Percentiles rank a stretch among this genome's conserved stretches.
Evolutionary conservation across 106 monocot genomes (phyloP).

Genomic region (Apostasia shenzhenica): DNA sequence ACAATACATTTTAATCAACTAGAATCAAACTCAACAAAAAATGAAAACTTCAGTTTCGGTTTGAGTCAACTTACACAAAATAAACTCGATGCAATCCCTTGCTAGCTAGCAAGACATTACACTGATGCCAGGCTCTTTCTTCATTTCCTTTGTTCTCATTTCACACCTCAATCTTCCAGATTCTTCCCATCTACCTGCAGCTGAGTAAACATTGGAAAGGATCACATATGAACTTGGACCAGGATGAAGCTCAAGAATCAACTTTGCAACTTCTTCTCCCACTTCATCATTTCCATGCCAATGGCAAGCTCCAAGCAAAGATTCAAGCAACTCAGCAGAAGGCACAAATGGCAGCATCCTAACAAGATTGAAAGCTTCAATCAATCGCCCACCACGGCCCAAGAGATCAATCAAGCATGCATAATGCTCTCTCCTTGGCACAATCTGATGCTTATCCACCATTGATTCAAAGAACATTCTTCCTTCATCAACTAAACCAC

Average conservation of each 20-base stretch:
- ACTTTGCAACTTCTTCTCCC: constrained; percentile 42
- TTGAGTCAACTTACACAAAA: no score
- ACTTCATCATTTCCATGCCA: constrained; percentile 25
- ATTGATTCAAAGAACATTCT: constrained; percentile 37
- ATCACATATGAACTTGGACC: constrained; percentile 34
- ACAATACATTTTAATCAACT: no score
- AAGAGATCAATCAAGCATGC: constrained; percentile 61
- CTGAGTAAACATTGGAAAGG: constrained; percentile 63
- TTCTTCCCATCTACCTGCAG: constrained; percentile 41
- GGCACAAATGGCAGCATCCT: constrained; percentile 20
- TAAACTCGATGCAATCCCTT: no score
- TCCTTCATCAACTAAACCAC: constrained; percentile 47
- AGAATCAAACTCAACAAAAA: no score
- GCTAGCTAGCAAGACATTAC: constrained; percentile 1
- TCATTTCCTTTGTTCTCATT: constrained; percentile 47
- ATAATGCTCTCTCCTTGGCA: constrained; percentile 48
- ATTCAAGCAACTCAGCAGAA: constrained; percentile 42
- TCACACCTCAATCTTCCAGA: constrained; percentile 35
- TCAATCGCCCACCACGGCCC: constrained; percentile 40
- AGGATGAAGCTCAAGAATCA: constrained; percentile 21
- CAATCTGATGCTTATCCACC: constrained; percentile 23
- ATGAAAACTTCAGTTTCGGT: no score
- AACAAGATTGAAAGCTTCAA: constrained; percentile 54
- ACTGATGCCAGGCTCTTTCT: constrained; percentile 47
- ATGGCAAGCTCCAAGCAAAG: constrained; percentile 66